phyloP scores from a whole-genome alignment of 495 filamentous ascomycete genomes.

The Neurospora tetraspora region DNA sequence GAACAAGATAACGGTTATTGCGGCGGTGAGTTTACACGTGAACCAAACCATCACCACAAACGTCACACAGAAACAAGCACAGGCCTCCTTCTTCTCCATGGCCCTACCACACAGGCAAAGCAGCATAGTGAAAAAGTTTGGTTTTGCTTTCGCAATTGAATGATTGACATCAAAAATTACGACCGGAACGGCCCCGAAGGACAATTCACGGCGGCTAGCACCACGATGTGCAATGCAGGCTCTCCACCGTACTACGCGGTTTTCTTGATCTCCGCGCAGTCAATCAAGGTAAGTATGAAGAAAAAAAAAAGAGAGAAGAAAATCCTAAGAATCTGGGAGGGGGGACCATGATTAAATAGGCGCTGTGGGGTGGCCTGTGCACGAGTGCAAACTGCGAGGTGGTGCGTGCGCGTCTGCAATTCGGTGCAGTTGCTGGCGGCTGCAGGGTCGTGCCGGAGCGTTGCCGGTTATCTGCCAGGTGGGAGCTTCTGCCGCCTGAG shows the following conservation, averaged over 20 bases:
- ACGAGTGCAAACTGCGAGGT: conserved; percentile 1
- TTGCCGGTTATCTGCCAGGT: neutral
- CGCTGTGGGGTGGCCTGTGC: conserved; percentile 9
- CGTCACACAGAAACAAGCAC: neutral
- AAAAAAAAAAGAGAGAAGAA: conserved; percentile 18
- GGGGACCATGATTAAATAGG: conserved; percentile 3
- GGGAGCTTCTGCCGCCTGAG: no score
- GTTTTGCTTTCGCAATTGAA: neutral
- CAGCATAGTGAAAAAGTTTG: conserved; percentile 20
- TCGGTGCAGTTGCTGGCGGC: neutral
- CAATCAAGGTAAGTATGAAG: conserved; percentile 33
- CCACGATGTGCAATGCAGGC: no score
- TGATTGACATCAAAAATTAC: conserved; percentile 26
- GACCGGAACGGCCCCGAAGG: conserved; percentile 30
- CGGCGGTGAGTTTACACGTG: neutral
- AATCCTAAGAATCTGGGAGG: neutral
- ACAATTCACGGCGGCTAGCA: conserved; percentile 17
- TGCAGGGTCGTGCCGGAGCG: neutral
- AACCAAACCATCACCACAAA: neutral
- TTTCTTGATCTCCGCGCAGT: no score
- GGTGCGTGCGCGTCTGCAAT: neutral
- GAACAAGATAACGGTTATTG: neutral
- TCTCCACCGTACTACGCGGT: no score
- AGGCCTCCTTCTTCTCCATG: conserved; percentile 20
- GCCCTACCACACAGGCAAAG: conserved; percentile 9